A percentile compares a stretch with the other conserved stretches of the same genome.
Evolutionary conservation across 2,329 filamentous ascomycete genomes (phyloP).

Genomic region (Diplodia scrobiculata): DNA sequence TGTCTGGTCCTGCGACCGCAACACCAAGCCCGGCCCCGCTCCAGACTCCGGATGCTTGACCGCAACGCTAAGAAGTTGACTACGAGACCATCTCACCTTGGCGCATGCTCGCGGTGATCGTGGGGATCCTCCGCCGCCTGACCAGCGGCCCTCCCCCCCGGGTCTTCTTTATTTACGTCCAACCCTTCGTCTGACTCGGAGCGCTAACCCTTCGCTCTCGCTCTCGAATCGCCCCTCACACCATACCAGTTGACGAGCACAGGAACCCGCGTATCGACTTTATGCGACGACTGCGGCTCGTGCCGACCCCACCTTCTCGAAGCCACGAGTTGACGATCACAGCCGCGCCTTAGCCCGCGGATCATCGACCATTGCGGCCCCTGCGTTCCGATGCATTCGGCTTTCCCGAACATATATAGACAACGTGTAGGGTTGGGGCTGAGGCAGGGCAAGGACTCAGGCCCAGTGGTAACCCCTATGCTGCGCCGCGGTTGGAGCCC

Average conservation of each 20-base stretch:
- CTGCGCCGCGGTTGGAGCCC: background rate
- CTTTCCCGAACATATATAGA: background rate
- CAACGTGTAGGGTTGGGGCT: background rate
- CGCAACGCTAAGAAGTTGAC: background rate
- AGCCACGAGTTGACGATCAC: background rate
- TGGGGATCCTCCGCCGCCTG: slow-evolving; percentile 1
- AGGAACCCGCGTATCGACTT: background rate
- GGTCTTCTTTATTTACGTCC: background rate
- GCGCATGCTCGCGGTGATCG: slow-evolving; percentile 6
- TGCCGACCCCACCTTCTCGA: background rate
- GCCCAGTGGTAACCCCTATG: background rate
- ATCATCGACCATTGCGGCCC: background rate
- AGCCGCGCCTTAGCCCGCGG: background rate
- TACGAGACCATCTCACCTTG: background rate
- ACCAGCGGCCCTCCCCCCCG: background rate
- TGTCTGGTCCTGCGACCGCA: background rate
- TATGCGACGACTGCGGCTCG: background rate
- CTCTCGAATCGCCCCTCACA: background rate
- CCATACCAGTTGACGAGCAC: background rate
- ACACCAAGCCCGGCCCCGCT: slow-evolving; percentile 5
- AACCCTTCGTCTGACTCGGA: background rate
- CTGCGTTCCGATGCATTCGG: background rate
- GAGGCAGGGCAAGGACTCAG: background rate
- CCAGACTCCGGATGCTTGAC: slow-evolving; percentile 12
- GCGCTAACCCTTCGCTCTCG: background rate